Evolutionary conservation across 495 filamentous ascomycete species (phyloP).

Genomic region (Trichoderma reesei): DNA sequence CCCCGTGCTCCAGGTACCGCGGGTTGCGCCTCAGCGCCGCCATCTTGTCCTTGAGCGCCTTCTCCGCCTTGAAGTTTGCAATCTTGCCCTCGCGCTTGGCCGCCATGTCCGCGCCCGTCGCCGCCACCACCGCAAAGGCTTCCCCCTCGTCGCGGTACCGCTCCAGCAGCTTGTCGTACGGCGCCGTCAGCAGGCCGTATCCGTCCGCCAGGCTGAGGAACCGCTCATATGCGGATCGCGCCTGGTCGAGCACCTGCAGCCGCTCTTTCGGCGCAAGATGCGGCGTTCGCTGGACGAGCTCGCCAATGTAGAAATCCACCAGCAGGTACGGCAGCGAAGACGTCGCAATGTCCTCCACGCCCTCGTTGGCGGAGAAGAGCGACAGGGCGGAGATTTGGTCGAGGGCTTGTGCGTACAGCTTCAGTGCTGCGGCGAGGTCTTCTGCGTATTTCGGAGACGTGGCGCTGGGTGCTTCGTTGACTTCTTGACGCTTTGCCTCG

Average conservation of each 20-base stretch:
- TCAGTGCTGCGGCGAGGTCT: conserved; percentile 54
- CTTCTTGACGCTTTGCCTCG: conserved; percentile 32
- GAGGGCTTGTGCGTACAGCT: conserved; percentile 62
- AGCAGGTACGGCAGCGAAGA: conserved; percentile 64
- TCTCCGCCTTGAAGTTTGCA: conserved; percentile 72
- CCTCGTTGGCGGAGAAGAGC: conserved; percentile 85
- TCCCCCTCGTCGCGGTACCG: conserved; percentile 55
- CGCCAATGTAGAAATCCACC: conserved; percentile 24
- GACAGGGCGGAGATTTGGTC: conserved; percentile 57
- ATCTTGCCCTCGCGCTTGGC: conserved; percentile 75
- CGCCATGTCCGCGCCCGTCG: conserved; percentile 55
- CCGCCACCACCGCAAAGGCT: conserved; percentile 60
- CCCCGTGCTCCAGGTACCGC: conserved; percentile 36
- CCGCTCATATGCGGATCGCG: conserved; percentile 60
- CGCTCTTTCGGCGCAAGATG: conserved; percentile 50
- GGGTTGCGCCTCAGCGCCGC: conserved; percentile 41
- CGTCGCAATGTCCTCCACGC: conserved; percentile 77
- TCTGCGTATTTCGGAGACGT: conserved; percentile 55
- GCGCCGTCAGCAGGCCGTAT: conserved; percentile 58
- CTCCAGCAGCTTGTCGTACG: conserved; percentile 63
- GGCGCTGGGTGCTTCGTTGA: conserved; percentile 30
- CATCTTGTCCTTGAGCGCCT: conserved; percentile 73
- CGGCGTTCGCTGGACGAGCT: conserved; percentile 32
- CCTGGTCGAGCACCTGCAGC: conserved; percentile 48
- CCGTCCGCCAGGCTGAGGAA: conserved; percentile 67